Conservation (phyloP, 306 rosid species). For the Abrus precatorius region DNA sequence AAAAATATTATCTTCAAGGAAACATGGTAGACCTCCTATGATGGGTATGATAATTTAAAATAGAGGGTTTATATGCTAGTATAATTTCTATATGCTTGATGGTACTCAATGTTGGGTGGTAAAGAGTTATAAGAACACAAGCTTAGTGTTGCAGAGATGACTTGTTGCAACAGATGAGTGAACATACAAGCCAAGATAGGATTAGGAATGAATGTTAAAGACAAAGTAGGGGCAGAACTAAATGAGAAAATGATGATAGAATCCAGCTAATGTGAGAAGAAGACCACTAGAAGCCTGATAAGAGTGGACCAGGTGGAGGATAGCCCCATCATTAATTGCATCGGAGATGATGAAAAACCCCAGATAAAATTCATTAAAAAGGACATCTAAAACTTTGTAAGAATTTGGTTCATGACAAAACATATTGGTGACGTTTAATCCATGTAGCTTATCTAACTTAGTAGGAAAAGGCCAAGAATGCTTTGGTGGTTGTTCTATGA, state of each 20-base stretch:
- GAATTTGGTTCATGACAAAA: not conserved
- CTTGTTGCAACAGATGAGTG: too few species aligned
- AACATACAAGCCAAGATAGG: not conserved
- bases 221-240: not conserved
- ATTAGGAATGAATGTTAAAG: not conserved
- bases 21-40: not conserved
- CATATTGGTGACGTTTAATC: not conserved
- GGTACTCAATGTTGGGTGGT: not conserved
- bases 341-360: not conserved
- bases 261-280: not conserved
- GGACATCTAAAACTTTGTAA: not conserved
- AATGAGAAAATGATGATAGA: too few species aligned
- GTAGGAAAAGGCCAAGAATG: not conserved
- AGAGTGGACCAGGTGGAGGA: not conserved
- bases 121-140: not conserved
- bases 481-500: not conserved
- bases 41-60: not conserved
- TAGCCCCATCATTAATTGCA: not conserved
- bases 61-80: not conserved
- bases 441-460: not conserved
- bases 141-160: not conserved
- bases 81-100: not conserved
- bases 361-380: not conserved
- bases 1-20: not conserved
- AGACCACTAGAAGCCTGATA: not conserved